These are phyloP conservation scores for Conticribra weissflogii DNA, from an alignment of 108 stramenopile species.

Conservation along the genomic window DNA sequence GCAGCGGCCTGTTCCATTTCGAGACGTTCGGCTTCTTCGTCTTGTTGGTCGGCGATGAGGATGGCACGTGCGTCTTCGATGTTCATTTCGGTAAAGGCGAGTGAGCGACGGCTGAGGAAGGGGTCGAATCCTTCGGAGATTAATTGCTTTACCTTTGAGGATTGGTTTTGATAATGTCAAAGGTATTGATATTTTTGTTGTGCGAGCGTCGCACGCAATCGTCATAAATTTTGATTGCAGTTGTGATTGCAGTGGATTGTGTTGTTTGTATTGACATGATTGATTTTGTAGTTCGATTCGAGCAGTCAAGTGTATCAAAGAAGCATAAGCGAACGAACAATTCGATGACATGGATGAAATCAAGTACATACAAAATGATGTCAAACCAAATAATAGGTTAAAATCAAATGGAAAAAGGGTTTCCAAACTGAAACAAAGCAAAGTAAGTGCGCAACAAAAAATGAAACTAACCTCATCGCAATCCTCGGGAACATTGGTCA, in stretches of 20 bases:
- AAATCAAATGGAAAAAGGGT: too few relatives aligned
- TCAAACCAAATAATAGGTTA: not conserved
- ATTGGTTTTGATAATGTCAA: too few relatives aligned
- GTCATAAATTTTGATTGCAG: too few relatives aligned
- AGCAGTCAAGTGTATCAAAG: constrained; percentile 6
- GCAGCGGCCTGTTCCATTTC: constrained; percentile 35
- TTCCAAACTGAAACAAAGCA: too few relatives aligned
- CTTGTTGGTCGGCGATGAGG: constrained; percentile 79
- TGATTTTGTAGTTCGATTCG: too few relatives aligned
- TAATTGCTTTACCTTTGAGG: constrained; percentile 43
- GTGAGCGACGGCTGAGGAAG: constrained; percentile 68
- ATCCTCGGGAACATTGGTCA: constrained; percentile 63
- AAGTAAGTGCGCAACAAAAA: too few relatives aligned
- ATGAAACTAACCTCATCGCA: constrained; percentile 54
- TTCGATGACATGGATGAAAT: not conserved
- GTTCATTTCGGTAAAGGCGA: constrained; percentile 82
- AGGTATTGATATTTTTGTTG: too few relatives aligned
- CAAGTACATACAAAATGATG: not conserved
- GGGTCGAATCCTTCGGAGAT: constrained; percentile 70
- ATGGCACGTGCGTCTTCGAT: constrained; percentile 86
- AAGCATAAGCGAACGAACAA: not conserved
- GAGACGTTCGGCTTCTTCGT: constrained; percentile 63
- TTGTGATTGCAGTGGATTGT: too few relatives aligned
- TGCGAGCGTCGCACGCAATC: too few relatives aligned
- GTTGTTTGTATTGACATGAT: too few relatives aligned